Percentiles rank a stretch among this genome's conserved stretches.
phyloP scores from a whole-genome alignment of 768 basidiomycete species.

The Lactarius psammicola region DNA sequence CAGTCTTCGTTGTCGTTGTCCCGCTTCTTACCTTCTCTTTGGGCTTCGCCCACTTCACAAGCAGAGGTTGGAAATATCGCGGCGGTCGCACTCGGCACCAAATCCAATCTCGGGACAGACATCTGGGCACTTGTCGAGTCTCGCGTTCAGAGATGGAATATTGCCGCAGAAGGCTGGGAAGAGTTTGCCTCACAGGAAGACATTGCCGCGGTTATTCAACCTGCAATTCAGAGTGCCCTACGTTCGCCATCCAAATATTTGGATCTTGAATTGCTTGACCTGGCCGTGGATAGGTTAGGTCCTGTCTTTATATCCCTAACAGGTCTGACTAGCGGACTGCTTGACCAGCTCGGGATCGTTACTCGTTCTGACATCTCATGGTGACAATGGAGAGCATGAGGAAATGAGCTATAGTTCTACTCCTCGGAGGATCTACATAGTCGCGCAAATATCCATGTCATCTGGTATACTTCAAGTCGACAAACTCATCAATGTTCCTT shows the following conservation, averaged over 20 bases:
- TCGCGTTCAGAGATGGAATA: conserved; percentile 67
- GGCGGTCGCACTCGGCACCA: conserved; percentile 53
- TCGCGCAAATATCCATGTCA: conserved; percentile 49
- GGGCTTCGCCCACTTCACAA: conserved; percentile 42
- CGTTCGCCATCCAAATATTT: conserved; percentile 43
- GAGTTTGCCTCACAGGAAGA: conserved; percentile 58
- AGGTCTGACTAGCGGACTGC: background rate
- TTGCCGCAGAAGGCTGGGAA: conserved; percentile 69
- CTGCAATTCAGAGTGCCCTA: conserved; percentile 48
- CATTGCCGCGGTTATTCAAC: conserved; percentile 47
- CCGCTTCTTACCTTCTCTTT: conserved; percentile 44
- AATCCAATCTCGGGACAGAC: conserved; percentile 48
- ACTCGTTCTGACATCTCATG: conserved; percentile 66
- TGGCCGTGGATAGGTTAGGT: conserved; percentile 57
- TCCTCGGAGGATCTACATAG: conserved; percentile 63
- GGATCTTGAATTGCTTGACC: conserved; percentile 73
- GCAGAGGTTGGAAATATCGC: conserved; percentile 61
- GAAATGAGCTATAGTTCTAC: conserved; percentile 41
- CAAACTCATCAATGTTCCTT: conserved; percentile 60
- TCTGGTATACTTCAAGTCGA: conserved; percentile 47
- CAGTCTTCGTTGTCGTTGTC: conserved; percentile 45
- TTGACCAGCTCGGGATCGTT: conserved; percentile 48
- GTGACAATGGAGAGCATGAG: conserved; percentile 50
- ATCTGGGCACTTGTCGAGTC: conserved; percentile 71
- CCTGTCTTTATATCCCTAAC: conserved; percentile 6